Base-by-base conservation (phyloP, 306 rosid species). In the Castanopsis chinensis region DNA sequence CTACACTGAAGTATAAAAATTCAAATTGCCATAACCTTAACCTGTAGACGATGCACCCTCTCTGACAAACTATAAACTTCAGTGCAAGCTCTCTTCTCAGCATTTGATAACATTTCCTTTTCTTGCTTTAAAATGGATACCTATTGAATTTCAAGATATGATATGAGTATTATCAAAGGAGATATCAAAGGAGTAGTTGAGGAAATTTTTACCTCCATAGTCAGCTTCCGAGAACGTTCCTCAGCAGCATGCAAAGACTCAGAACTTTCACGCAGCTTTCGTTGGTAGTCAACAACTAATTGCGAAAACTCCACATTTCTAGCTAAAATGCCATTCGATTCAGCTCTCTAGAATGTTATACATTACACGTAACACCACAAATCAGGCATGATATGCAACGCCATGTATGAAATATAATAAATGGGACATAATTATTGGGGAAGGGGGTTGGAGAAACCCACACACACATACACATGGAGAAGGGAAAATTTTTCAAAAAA, bases 241-340 rank as follows among this genome's bases (percentile, higher is more conserved):
- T 90, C 94, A 25, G 96, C 86, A 65, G 88, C 89, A 76, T 77
- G 90, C 81, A 91, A n/a, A 12, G 92, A 88, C 82, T 92, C 98
- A 15, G 97, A 89, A 85, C 86, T 87, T 84, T 93, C 96, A 51
- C 98, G 98, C 76, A 91, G 75, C 83, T 91, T 95, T 51, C 87
- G 79, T 81, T 95, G 99, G 86, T 93, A 91, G 79, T 93, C 93
- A 58, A 95, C 85, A 77, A 95, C 72, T 78, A 91, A 79, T 82
- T 91, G 98, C 52, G 99, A 91, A 74, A 95, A 95, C 78, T 93
- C 98, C 69, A 93, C 88, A 79, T 95, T 95, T 82, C 99, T 92
- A 37, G 88, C 88, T 71, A 93, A 76, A 76, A 91, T 68, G 53
- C 93, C 90, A 71, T 89, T 89, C 52, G 83, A 75, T 88, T 95